Evolutionary conservation across 257 asterid genomes (phyloP).

Genomic region (Solanum pinnatisectum): DNA sequence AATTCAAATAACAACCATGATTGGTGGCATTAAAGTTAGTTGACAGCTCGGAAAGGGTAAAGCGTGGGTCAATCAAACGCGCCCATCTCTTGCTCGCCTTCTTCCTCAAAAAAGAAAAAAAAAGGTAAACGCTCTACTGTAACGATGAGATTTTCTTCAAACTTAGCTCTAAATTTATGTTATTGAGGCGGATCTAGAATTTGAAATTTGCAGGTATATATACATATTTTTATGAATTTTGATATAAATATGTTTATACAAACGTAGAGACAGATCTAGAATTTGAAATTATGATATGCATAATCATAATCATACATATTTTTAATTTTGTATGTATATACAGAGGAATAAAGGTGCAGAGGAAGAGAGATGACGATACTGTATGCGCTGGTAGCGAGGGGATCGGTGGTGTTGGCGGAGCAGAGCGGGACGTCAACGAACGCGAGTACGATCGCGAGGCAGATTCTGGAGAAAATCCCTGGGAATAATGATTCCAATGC

Average conservation of each 20-base stretch:
- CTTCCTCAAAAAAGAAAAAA: not conserved
- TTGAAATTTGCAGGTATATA: not conserved
- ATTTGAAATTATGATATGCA: not conserved
- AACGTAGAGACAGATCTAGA: not conserved
- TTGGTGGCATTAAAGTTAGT: not conserved
- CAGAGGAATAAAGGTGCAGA: not conserved
- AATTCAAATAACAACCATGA: not conserved
- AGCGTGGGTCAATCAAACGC: not conserved
- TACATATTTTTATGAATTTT: not conserved
- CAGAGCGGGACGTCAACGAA: constrained; percentile 74
- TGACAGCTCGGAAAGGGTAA: not conserved
- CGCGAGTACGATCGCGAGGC: constrained; percentile 82
- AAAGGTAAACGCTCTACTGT: not conserved
- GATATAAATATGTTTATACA: not conserved
- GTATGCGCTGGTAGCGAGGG: constrained; percentile 96
- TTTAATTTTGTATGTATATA: not conserved
- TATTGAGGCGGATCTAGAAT: not conserved
- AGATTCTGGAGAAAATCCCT: constrained; percentile 82
- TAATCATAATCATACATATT: not conserved
- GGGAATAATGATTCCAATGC: constrained; percentile 68
- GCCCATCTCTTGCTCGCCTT: not conserved
- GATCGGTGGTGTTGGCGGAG: constrained; percentile 87
- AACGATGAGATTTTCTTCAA: not conserved
- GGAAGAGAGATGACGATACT: constrained; percentile 56
- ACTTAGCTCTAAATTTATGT: not conserved